Base-by-base conservation (phyloP, 768 basidiomycete genomes). In the Clavulina sp. region DNA sequence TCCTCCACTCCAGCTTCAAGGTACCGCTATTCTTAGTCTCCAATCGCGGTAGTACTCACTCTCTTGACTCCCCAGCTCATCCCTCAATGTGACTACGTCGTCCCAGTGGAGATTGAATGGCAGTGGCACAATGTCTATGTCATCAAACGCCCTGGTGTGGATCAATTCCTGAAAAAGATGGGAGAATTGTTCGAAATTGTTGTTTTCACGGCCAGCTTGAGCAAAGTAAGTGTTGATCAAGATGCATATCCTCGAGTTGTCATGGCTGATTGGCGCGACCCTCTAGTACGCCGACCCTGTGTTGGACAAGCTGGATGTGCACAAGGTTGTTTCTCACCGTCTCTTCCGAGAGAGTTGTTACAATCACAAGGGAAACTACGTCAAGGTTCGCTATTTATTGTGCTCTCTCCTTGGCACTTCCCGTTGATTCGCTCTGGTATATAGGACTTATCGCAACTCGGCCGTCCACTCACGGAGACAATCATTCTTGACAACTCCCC, bases 401-500 rank as follows among this genome's bases (percentile, higher is more conserved):
- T 47, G 5, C 28, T 29, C 41, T 38, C 23, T 46, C 21, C 6
- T 34, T 23, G 2, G 30, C 21, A 18, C 6, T 13, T 33, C 23
- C 48, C 21, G 23, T n/a, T 18, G 18, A 46, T 30, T 5, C 34
- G 13, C 4, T 21, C 44, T 49, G 38, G 34, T 4, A 43, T 47
- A 31, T 60, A 96, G 91, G 93, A 99, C 66, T 71, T 99, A 32
- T 99, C 95, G 21, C 95, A 96, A 68, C 73, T 99, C 50, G 95
- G 95, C 46, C 81, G 95, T 28, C 87, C 88, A 4, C 87, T 95
- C 58, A 74, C 78, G 44, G 88, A 93, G 61, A 88, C 83, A 55
- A 96, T 97, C 62, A 99, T 99, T 68, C 76, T 99, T 60, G 95
- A 97, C 69, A 99, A 97, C 65, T 97, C 93, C 26, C 95, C 95